These are phyloP conservation scores for Mangifera indica DNA, from an alignment of 345 rosid species.

Conservation along the genomic window DNA sequence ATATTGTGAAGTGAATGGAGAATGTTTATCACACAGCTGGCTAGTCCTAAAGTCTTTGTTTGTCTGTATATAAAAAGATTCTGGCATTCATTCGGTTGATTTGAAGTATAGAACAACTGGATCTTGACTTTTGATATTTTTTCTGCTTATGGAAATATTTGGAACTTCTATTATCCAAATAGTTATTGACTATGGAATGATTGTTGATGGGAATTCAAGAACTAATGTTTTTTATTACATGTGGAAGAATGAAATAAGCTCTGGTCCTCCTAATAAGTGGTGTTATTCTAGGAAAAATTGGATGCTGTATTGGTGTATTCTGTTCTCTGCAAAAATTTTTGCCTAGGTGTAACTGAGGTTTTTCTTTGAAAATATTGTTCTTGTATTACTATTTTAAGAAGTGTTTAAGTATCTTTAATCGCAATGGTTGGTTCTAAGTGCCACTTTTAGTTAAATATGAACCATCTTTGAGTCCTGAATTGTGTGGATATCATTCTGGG, in stretches of 20 bases:
- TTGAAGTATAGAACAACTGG: background rate
- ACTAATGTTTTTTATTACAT: background rate
- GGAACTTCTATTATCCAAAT: background rate
- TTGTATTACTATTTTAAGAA: no score
- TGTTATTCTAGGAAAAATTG: no score
- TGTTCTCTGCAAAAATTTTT: no score
- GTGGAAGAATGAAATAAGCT: background rate
- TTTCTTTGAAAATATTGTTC: no score
- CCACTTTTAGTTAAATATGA: no score
- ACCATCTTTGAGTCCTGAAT: no score
- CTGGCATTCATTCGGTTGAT: background rate
- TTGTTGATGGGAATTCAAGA: background rate
- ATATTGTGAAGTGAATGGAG: constrained; percentile 1
- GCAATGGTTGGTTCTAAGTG: no score
- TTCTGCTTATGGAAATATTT: constrained; percentile 8
- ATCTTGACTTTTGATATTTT: background rate
- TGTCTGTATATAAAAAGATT: constrained; percentile 14
- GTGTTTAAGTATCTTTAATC: no score
- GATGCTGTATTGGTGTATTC: no score
- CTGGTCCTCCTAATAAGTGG: background rate
- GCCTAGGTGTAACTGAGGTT: no score
- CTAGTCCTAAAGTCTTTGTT: constrained; percentile 5
- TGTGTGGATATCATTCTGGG: no score
- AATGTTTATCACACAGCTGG: background rate
- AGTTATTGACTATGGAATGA: background rate